phyloP scores from a whole-genome alignment of 164 flowering plant species.

The Piper longum region DNA sequence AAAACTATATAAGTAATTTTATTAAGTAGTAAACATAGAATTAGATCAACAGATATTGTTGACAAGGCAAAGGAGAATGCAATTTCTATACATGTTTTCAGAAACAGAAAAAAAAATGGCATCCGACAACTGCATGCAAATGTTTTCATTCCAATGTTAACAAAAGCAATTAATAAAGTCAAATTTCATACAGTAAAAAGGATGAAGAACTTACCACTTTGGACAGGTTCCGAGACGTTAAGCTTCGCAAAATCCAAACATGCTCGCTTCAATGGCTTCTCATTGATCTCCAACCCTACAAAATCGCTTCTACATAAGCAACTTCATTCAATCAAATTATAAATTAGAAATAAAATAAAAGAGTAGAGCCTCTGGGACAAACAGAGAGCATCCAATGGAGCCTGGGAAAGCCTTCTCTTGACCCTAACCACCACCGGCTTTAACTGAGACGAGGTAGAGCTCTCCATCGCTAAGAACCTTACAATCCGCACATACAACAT shows the following conservation, averaged over 20 bases:
- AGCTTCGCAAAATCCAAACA: constrained; percentile 53
- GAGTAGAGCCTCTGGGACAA: constrained; percentile 3
- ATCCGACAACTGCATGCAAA: too few species aligned
- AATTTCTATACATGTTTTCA: too few species aligned
- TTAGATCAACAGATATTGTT: too few species aligned
- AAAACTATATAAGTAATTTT: too few species aligned
- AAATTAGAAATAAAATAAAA: background rate
- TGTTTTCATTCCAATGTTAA: too few species aligned
- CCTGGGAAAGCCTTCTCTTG: constrained; percentile 48
- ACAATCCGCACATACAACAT: too few species aligned
- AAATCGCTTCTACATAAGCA: background rate
- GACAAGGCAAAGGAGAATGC: too few species aligned
- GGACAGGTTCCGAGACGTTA: constrained; percentile 36
- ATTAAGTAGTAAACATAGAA: too few species aligned
- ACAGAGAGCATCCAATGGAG: constrained; percentile 63
- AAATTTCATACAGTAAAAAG: background rate
- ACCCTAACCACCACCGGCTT: constrained; percentile 74
- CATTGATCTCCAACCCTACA: constrained; percentile 81
- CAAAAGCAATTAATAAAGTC: background rate
- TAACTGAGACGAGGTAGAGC: background rate
- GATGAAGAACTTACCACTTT: constrained; percentile 18
- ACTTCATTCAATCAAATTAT: background rate
- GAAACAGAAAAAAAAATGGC: too few species aligned
- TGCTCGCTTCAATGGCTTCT: constrained; percentile 64
- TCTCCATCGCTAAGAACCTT: too few species aligned